Conservation (phyloP, 1,284 basidiomycete species). For the Hypsizygus ulmarius region DNA sequence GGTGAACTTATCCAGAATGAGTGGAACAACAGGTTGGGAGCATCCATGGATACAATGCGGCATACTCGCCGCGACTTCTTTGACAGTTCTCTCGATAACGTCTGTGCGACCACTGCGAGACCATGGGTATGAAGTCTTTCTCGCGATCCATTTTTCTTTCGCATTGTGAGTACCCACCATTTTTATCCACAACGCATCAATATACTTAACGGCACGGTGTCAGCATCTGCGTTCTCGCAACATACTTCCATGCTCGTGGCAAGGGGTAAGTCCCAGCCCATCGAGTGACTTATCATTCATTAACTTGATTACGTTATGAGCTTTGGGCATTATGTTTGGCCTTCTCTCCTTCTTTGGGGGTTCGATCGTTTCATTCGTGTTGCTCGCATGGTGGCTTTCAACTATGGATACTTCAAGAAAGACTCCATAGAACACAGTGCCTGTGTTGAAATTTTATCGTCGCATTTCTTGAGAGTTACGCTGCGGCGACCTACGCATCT, state of each 20-base stretch:
- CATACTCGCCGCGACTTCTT: slow-evolving; percentile 33
- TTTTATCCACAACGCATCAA: not conserved
- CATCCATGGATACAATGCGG: slow-evolving; percentile 40
- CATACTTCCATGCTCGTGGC: slow-evolving; percentile 39
- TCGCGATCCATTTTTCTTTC: slow-evolving; percentile 38
- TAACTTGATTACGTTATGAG: not conserved
- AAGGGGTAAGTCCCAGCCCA: slow-evolving; percentile 1
- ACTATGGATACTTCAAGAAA: slow-evolving; percentile 41
- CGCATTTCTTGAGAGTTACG: slow-evolving; percentile 50
- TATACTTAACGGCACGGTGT: slow-evolving; percentile 5
- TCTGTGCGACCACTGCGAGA: slow-evolving; percentile 45
- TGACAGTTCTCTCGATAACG: slow-evolving; percentile 38
- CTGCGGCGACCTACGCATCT: slow-evolving; percentile 40
- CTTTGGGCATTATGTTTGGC: slow-evolving; percentile 45
- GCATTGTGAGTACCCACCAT: slow-evolving; percentile 35
- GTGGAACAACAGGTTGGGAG: not conserved
- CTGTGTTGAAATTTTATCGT: slow-evolving; percentile 44
- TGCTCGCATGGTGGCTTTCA: slow-evolving; percentile 49
- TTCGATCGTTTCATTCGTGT: slow-evolving; percentile 57
- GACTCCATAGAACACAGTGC: slow-evolving; percentile 33
- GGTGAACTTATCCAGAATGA: too few species aligned
- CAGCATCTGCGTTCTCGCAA: slow-evolving; percentile 40
- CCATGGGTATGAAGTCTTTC: slow-evolving; percentile 47
- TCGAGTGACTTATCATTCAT: not conserved
- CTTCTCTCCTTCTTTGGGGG: slow-evolving; percentile 62